A percentile compares a stretch with the other conserved stretches of the same genome.
Evolutionary conservation across 805 yeast genomes (phyloP).

Genomic region (Schwanniomyces yamadae): DNA sequence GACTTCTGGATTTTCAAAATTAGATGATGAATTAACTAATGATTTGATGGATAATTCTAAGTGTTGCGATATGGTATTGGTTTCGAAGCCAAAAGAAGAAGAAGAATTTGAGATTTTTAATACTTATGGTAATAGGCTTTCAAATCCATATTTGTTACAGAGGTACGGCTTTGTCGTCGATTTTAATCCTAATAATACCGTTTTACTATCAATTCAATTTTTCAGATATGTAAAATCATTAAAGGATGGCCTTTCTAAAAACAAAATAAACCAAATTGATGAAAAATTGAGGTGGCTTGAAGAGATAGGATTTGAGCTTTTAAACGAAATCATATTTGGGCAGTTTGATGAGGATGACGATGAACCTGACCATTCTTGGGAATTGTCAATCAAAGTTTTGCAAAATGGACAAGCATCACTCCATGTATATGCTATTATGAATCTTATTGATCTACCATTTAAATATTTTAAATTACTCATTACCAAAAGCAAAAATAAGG

Average conservation of each 20-base stretch:
- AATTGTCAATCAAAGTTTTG: slow-evolving; percentile 39
- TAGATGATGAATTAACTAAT: slow-evolving; percentile 29
- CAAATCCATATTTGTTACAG: slow-evolving; percentile 64
- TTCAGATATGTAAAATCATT: slow-evolving; percentile 26
- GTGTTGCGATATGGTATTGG: slow-evolving; percentile 70
- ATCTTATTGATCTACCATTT: slow-evolving; percentile 28
- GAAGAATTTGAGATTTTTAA: slow-evolving; percentile 63
- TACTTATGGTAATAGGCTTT: slow-evolving; percentile 71
- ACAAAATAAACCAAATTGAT: slow-evolving; percentile 30
- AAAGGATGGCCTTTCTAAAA: slow-evolving; percentile 20
- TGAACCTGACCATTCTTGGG: slow-evolving; percentile 33
- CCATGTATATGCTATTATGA: slow-evolving; percentile 40
- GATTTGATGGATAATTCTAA: slow-evolving; percentile 37
- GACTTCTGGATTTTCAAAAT: slow-evolving; percentile 12
- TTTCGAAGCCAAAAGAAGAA: slow-evolving; percentile 42
- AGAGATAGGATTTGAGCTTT: slow-evolving; percentile 39
- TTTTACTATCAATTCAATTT: slow-evolving; percentile 57
- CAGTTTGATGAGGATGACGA: slow-evolving; percentile 12
- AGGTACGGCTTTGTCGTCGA: slow-evolving; percentile 76
- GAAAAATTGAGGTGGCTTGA: slow-evolving; percentile 51
- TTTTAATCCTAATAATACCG: slow-evolving; percentile 46
- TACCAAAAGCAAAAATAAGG: slow-evolving; percentile 19
- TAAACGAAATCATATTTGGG: slow-evolving; percentile 23
- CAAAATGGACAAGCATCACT: slow-evolving; percentile 45
- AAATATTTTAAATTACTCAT: slow-evolving; percentile 22